Evolutionary conservation across 257 asterid species (phyloP).

Genomic region (Przewalskia tangutica): DNA sequence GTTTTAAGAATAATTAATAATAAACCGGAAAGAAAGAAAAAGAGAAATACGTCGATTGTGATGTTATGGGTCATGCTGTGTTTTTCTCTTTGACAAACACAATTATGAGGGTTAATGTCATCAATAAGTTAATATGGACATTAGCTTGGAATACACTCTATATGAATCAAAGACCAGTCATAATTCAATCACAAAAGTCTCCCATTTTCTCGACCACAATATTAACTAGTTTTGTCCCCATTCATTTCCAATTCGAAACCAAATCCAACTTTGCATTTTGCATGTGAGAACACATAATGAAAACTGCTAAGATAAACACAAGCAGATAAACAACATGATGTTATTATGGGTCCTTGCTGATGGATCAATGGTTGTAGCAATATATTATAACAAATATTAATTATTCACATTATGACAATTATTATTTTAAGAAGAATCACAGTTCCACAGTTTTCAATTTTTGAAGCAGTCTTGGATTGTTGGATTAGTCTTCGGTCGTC

Average conservation of each 20-base stretch:
- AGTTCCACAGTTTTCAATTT: neutral
- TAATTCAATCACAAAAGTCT: neutral
- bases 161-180: constrained; percentile 15
- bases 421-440: neutral
- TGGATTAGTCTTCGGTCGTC: constrained; percentile 1
- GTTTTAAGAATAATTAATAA: neutral
- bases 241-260: neutral
- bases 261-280: constrained; percentile 8
- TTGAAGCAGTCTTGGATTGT: neutral
- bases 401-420: neutral
- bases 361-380: constrained; percentile 1
- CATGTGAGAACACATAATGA: constrained; percentile 24
- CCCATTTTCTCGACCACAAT: neutral
- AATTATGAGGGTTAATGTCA: neutral
- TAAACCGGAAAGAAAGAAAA: neutral
- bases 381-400: neutral
- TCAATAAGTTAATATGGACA: neutral
- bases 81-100: neutral
- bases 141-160: constrained; percentile 34
- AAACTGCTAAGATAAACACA: constrained; percentile 22
- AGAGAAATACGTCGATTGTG: neutral
- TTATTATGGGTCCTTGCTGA: constrained; percentile 17
- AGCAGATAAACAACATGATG: constrained; percentile 25
- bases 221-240: constrained; percentile 1
- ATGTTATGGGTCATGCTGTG: neutral